Evolutionary conservation across 2,329 filamentous ascomycete genomes (phyloP).

Genomic region (Trichoderma oligosporum): DNA sequence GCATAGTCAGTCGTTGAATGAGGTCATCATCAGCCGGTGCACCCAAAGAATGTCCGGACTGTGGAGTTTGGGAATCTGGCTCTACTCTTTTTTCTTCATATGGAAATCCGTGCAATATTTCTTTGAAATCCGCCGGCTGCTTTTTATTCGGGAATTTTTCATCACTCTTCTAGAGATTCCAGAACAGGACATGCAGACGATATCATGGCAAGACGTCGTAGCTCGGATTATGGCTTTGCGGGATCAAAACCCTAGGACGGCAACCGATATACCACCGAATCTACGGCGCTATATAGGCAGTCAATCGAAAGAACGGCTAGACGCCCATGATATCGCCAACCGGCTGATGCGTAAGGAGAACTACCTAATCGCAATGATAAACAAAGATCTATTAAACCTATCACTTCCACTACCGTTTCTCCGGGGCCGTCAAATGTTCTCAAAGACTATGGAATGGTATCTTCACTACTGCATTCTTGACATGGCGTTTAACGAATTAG

Average conservation of each 20-base stretch:
- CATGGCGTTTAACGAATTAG: constrained; percentile 86
- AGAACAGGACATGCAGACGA: constrained; percentile 81
- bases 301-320: constrained; percentile 88
- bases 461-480: constrained; percentile 86
- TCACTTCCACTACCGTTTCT: constrained; percentile 83
- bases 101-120: constrained; percentile 73
- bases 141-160: constrained; percentile 82
- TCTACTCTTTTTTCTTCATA: constrained; percentile 82
- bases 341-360: constrained; percentile 95
- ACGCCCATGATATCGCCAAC: constrained; percentile 96
- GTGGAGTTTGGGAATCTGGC: constrained; percentile 76
- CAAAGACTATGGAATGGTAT: constrained; percentile 87
- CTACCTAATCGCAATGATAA: constrained; percentile 93
- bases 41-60: constrained; percentile 69
- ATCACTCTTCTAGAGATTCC: constrained; percentile 77
- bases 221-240: constrained; percentile 78
- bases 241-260: constrained; percentile 81
- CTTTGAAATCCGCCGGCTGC: constrained; percentile 67
- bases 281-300: constrained; percentile 64
- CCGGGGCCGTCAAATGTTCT: constrained; percentile 75
- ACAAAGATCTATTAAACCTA: constrained; percentile 90
- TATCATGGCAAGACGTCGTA: constrained; percentile 91
- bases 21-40: constrained; percentile 67
- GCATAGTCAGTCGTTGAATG: constrained; percentile 54
- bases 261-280: constrained; percentile 49